A percentile compares a stretch with the other conserved stretches of the same genome.
Conservation (phyloP, 140 eudicot genomes). For the Cichorium intybus region DNA sequence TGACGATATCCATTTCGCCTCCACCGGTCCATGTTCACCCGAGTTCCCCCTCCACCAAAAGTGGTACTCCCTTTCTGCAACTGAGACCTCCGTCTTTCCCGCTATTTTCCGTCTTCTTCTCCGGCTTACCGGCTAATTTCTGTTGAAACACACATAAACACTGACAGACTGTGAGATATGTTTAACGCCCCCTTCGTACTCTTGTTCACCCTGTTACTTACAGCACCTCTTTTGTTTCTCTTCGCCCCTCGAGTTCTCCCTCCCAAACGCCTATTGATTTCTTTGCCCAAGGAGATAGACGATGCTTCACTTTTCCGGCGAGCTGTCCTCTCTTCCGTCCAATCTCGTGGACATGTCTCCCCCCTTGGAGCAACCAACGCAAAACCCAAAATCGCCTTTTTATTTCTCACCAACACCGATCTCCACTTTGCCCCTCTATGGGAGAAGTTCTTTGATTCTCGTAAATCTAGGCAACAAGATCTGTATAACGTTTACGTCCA, state of each 20-base stretch:
- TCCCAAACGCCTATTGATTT: slow-evolving; percentile 37
- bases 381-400: slow-evolving; percentile 56
- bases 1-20: background rate
- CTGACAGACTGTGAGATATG: slow-evolving; percentile 10
- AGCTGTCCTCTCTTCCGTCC: slow-evolving; percentile 44
- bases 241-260: slow-evolving; percentile 41
- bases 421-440: slow-evolving; percentile 62
- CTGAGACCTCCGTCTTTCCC: background rate
- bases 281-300: slow-evolving; percentile 51
- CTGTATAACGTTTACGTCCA: slow-evolving; percentile 58
- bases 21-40: background rate
- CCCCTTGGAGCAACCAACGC: slow-evolving; percentile 23
- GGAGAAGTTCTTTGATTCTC: slow-evolving; percentile 41
- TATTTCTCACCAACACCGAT: slow-evolving; percentile 50
- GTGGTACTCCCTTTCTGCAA: background rate
- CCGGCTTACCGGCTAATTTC: background rate
- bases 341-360: slow-evolving; percentile 13
- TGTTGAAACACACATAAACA: background rate
- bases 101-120: background rate
- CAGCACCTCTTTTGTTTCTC: slow-evolving; percentile 46
- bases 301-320: slow-evolving; percentile 60
- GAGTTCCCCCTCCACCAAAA: background rate
- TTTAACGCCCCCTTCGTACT: slow-evolving; percentile 34
- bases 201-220: slow-evolving; percentile 33
- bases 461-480: background rate